Evolutionary conservation across 305 asterid species (phyloP).

Genomic region (Fraxinus dipetala): DNA sequence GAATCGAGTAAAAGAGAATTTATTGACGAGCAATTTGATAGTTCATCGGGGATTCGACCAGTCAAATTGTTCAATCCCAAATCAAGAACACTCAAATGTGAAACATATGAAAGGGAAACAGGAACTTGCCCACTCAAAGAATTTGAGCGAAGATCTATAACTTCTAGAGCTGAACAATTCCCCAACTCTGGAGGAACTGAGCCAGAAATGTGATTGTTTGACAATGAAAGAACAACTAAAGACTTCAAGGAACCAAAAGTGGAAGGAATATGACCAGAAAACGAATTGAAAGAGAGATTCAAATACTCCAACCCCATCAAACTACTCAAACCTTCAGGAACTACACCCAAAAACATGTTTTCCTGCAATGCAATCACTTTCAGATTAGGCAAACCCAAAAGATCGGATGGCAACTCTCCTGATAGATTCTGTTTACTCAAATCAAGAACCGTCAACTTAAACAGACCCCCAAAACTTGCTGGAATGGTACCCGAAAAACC

Average conservation of each 20-base stretch:
- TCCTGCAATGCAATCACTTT: slow-evolving; percentile 70
- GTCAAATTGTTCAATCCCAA: slow-evolving; percentile 54
- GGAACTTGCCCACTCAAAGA: slow-evolving; percentile 53
- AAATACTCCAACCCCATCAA: slow-evolving; percentile 48
- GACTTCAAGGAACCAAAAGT: slow-evolving; percentile 67
- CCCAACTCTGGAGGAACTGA: slow-evolving; percentile 60
- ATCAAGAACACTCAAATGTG: slow-evolving; percentile 53
- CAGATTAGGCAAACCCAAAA: slow-evolving; percentile 63
- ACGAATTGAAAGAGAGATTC: slow-evolving; percentile 62
- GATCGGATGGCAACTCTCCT: slow-evolving; percentile 58
- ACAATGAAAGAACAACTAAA: slow-evolving; percentile 56
- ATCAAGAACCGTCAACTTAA: slow-evolving; percentile 50
- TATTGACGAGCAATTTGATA: slow-evolving; percentile 55
- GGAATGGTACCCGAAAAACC: slow-evolving; percentile 57
- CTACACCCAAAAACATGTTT: slow-evolving; percentile 49
- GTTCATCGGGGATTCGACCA: slow-evolving; percentile 53
- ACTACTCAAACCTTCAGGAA: slow-evolving; percentile 70
- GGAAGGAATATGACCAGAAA: slow-evolving; percentile 55
- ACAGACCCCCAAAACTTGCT: slow-evolving; percentile 52
- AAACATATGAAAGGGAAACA: slow-evolving; percentile 40
- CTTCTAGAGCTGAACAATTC: slow-evolving; percentile 54
- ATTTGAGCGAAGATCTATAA: slow-evolving; percentile 48
- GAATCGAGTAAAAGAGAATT: slow-evolving; percentile 38
- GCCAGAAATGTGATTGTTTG: slow-evolving; percentile 52
- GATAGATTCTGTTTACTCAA: slow-evolving; percentile 61